Evolutionary conservation across 2,329 filamentous ascomycete genomes (phyloP).

Genomic region (Neofusicoccum parvum): DNA sequence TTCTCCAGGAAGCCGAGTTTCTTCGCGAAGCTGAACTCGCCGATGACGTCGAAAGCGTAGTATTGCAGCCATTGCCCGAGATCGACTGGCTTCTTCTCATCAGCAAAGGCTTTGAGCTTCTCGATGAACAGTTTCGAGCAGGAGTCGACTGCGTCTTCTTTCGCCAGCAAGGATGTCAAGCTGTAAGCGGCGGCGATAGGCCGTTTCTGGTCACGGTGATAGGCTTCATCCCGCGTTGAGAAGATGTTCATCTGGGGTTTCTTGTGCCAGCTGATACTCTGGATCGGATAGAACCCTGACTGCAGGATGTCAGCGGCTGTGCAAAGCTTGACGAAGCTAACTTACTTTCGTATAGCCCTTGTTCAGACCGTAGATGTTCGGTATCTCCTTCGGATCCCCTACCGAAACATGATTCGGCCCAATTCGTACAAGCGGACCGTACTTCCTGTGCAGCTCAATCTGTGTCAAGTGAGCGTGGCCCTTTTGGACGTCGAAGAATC

Average conservation of each 20-base stretch:
- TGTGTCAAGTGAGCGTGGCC: slow-evolving; percentile 57
- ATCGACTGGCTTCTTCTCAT: slow-evolving; percentile 27
- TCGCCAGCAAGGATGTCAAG: slow-evolving; percentile 43
- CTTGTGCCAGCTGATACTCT: slow-evolving; percentile 28
- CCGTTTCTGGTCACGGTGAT: slow-evolving; percentile 45
- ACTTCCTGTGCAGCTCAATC: slow-evolving; percentile 68
- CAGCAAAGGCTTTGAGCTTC: slow-evolving; percentile 27
- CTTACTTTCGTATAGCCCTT: slow-evolving; percentile 42
- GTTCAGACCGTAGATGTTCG: slow-evolving; percentile 65
- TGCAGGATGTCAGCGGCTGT: background rate
- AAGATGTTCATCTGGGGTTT: slow-evolving; percentile 35
- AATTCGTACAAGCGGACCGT: slow-evolving; percentile 75
- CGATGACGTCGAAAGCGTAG: slow-evolving; percentile 46
- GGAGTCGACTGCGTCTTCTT: slow-evolving; percentile 30
- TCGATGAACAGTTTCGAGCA: slow-evolving; percentile 30
- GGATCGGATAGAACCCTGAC: slow-evolving; percentile 34
- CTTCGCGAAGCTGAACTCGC: slow-evolving; percentile 45
- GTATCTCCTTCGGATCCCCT: slow-evolving; percentile 72
- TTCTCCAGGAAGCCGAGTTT: slow-evolving; percentile 47
- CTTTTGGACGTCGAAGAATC: slow-evolving; percentile 61
- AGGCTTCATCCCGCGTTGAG: slow-evolving; percentile 42
- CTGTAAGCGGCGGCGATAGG: slow-evolving; percentile 45
- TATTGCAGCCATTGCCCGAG: slow-evolving; percentile 35
- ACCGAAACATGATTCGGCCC: slow-evolving; percentile 79
- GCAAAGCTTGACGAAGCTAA: background rate